phyloP scores from a whole-genome alignment of 2,329 filamentous ascomycete genomes.

The Alternaria gaisen region DNA sequence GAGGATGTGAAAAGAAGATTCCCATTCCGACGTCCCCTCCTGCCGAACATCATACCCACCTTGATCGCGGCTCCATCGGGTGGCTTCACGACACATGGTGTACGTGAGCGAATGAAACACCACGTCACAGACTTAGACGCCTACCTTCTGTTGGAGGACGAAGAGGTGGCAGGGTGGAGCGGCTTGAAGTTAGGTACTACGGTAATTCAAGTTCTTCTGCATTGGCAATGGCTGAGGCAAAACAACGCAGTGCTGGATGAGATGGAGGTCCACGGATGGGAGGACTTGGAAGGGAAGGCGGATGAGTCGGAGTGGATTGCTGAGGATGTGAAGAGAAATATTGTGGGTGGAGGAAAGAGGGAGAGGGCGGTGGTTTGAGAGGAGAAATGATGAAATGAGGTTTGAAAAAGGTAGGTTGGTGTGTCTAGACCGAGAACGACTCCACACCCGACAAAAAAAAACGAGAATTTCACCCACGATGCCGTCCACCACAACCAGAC shows the following conservation, averaged over 20 bases:
- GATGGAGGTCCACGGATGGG: conserved; percentile 37
- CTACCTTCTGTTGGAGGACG: conserved; percentile 32
- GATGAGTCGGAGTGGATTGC: conserved; percentile 42
- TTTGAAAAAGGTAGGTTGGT: background rate
- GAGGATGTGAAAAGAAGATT: background rate
- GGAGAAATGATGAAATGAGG: background rate
- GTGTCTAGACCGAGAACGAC: too few relatives aligned
- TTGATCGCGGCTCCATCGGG: conserved; percentile 29
- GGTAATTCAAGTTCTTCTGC: conserved; percentile 25
- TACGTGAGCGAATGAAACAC: conserved; percentile 41
- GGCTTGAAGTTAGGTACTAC: conserved; percentile 14
- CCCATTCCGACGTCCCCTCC: conserved; percentile 10
- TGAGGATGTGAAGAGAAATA: conserved; percentile 21
- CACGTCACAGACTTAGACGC: conserved; percentile 39
- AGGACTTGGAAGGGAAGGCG: conserved; percentile 31
- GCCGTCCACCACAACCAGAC: background rate
- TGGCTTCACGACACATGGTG: conserved; percentile 26
- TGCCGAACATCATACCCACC: conserved; percentile 36
- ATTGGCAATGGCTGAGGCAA: conserved; percentile 42
- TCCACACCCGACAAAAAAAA: too few relatives aligned
- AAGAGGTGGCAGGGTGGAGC: conserved; percentile 28
- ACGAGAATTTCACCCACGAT: too few relatives aligned
- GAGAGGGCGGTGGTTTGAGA: background rate
- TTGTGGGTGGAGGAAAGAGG: background rate
- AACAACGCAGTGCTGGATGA: conserved; percentile 35